phyloP scores from a whole-genome alignment of 345 rosid species.

The Alliaria petiolata region DNA sequence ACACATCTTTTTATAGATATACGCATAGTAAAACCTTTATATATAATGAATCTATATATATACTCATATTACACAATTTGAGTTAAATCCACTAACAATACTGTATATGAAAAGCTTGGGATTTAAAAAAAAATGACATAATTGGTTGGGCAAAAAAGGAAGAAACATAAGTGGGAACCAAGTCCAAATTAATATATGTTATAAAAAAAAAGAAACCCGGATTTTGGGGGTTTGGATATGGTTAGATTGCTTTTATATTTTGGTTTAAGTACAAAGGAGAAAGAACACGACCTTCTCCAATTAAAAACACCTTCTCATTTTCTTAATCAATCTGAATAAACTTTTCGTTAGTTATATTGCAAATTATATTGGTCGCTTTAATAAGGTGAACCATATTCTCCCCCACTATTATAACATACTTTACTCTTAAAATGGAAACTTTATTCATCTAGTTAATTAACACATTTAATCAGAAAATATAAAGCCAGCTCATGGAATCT shows the following conservation, averaged over 20 bases:
- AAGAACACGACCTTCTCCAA: neutral
- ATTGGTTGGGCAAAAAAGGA: conserved; percentile 11
- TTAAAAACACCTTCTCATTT: no score
- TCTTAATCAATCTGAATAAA: conserved; percentile 6
- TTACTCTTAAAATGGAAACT: conserved; percentile 2
- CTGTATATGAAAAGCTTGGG: neutral
- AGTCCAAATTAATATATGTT: conserved; percentile 7
- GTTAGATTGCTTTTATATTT: conserved; percentile 13
- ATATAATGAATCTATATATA: neutral
- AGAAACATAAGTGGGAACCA: conserved; percentile 18
- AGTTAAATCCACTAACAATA: neutral
- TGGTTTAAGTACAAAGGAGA: neutral
- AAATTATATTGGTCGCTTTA: no score
- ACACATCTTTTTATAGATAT: neutral
- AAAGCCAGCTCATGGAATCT: neutral
- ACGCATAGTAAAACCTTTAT: neutral
- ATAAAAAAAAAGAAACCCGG: conserved; percentile 10
- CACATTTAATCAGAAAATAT: neutral
- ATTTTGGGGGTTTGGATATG: conserved; percentile 25
- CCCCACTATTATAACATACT: conserved; percentile 3
- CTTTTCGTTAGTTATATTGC: conserved; percentile 12
- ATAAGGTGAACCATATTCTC: conserved; percentile 8
- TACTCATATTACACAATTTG: neutral
- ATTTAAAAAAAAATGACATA: neutral
- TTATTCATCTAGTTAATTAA: neutral